Base-by-base conservation (phyloP, 306 rosid species). In the Erythrophleum fordii region DNA sequence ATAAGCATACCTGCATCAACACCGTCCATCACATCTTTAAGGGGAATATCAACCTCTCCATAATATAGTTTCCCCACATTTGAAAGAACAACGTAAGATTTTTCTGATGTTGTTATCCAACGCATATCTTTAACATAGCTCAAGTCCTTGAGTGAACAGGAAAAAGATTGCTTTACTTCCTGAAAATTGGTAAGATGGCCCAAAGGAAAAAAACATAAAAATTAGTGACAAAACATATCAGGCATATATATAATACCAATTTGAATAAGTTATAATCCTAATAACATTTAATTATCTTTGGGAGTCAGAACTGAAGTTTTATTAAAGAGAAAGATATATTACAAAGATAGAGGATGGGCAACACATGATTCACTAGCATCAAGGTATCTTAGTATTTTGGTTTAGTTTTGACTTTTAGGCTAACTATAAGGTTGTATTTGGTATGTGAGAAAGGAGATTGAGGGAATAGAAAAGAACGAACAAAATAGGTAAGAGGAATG, bases 1-100 rank as follows among this genome's bases (percentile, higher is more conserved):
- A 69, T 23, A 75, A 60, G 56, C 87, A 76, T 89, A 94, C 98
- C 97, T 73, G 98, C 98, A 75, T 95, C 97, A 70, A 89, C 93
- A 78, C 68, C 58, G 70, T 85, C 86, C 92, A 90, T 85, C 51
- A 89, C 85, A 66, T 79, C 64, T 88, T 83, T 72, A 72, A 91
- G 59, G 37, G 90, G 86, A 53, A 20, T 77, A 84, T 62, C 90
- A 71, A 61, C 64, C 28, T 80, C 83, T 82, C 98, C 97, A 46
- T 74, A 80, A 75, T 86, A 85, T 28, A 95, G 77, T 70, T 87
- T 79, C 68, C 97, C 91, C 39, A 80, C 69, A 78, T 84, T 80
- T 48, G 97, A 91, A 76, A 95, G 98, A 81, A 89, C 88, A 72
- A 91, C 53, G 80, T 71, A 95, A 59, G 81, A 83, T 71, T 77